Percentiles rank a stretch among this genome's conserved stretches.
phyloP scores from a whole-genome alignment of 768 basidiomycete genomes.

The Mrakia blollopis region DNA sequence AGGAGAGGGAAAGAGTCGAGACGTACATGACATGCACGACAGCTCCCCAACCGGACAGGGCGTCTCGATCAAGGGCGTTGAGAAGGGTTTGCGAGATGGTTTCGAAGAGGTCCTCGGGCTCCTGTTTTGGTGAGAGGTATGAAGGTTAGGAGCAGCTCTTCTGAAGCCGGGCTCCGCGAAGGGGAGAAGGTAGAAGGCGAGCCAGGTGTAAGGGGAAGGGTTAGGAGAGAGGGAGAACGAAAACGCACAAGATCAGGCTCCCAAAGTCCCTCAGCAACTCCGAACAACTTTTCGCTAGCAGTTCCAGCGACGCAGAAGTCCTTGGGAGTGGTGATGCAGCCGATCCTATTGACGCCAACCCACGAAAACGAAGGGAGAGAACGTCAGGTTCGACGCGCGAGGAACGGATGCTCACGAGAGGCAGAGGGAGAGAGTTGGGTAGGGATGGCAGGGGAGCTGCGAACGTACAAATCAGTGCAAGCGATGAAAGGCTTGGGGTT shows the following conservation, averaged over 20 bases:
- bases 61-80: slow-evolving; percentile 93
- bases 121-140: slow-evolving; percentile 43
- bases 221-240: not conserved
- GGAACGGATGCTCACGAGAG: too few species aligned
- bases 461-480: slow-evolving; percentile 61
- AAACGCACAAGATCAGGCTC: slow-evolving; percentile 72
- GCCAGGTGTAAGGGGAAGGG: not conserved
- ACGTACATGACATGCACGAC: slow-evolving; percentile 92
- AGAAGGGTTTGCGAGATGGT: slow-evolving; percentile 93
- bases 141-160: too few species aligned
- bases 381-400: not conserved
- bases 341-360: slow-evolving; percentile 38
- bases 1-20: not conserved
- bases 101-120: slow-evolving; percentile 94
- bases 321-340: slow-evolving; percentile 47
- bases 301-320: slow-evolving; percentile 97
- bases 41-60: slow-evolving; percentile 94
- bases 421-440: too few species aligned
- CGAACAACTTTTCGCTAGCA: slow-evolving; percentile 84
- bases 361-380: not conserved
- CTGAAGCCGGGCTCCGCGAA: not conserved
- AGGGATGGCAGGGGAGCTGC: too few species aligned
- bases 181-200: not conserved
- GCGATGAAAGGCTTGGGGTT: slow-evolving; percentile 87
- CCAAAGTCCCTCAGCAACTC: slow-evolving; percentile 98